Conservation (phyloP, 2,329 filamentous ascomycete genomes). For the Fusarium nelsonii region DNA sequence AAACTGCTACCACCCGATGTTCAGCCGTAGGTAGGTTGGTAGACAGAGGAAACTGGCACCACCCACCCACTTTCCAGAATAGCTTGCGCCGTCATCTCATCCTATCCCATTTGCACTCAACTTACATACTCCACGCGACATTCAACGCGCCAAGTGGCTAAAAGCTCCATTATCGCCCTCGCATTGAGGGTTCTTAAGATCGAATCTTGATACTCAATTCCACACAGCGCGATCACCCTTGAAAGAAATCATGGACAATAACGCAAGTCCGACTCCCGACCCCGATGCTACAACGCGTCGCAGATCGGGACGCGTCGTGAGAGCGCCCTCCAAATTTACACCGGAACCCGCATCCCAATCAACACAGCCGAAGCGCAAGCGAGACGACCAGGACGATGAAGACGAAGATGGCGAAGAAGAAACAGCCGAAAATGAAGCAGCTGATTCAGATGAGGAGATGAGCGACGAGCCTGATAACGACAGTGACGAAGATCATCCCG, state of each 20-base stretch:
- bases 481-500: constrained; percentile 58
- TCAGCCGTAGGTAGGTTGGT: constrained; percentile 37
- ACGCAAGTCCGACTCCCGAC: constrained; percentile 66
- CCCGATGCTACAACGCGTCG: constrained; percentile 68
- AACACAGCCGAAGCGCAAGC: constrained; percentile 69
- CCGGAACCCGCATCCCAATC: constrained; percentile 60
- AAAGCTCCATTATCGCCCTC: constrained; percentile 49
- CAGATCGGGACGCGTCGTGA: constrained; percentile 76
- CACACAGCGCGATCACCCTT: constrained; percentile 37
- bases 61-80: constrained; percentile 46
- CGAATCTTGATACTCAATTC: constrained; percentile 37
- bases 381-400: constrained; percentile 60
- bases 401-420: constrained; percentile 44
- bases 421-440: constrained; percentile 62
- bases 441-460: constrained; percentile 60
- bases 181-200: constrained; percentile 45
- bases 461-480: constrained; percentile 62
- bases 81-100: constrained; percentile 43
- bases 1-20: constrained; percentile 38
- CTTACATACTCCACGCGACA: constrained; percentile 42
- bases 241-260: constrained; percentile 64
- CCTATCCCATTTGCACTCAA: constrained; percentile 20
- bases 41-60: constrained; percentile 20
- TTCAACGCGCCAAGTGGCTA: constrained; percentile 49
- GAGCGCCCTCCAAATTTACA: constrained; percentile 69